Percentiles rank a stretch among this genome's conserved stretches.
These are phyloP conservation scores for Aspergillus sp. DNA, from an alignment of 2,329 filamentous ascomycete genomes.

Conservation along the genomic window DNA sequence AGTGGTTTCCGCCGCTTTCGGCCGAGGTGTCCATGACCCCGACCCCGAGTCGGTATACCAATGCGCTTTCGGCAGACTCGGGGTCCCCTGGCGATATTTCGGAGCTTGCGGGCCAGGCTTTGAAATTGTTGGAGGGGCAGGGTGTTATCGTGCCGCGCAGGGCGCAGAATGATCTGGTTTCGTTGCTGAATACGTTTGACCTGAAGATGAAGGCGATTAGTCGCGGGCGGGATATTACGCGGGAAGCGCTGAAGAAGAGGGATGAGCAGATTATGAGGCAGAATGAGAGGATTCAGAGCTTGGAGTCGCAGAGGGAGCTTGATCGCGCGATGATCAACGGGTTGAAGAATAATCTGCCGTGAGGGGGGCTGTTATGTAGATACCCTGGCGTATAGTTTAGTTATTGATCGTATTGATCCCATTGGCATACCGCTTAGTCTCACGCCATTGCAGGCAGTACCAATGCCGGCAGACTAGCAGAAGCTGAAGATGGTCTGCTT, in stretches of 20 bases:
- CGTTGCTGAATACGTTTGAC: constrained; percentile 47
- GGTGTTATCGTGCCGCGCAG: constrained; percentile 22
- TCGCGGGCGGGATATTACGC: constrained; percentile 56
- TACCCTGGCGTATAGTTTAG: no score
- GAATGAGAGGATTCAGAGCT: constrained; percentile 51
- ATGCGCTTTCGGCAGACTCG: constrained; percentile 16
- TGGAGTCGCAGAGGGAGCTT: constrained; percentile 49
- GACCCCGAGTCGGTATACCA: constrained; percentile 21
- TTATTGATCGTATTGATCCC: no score
- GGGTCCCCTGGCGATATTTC: constrained; percentile 12
- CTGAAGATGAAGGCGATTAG: constrained; percentile 52
- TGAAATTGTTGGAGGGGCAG: constrained; percentile 27
- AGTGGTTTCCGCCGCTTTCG: constrained; percentile 13
- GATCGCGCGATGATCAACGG: constrained; percentile 39
- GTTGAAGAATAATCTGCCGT: constrained; percentile 27
- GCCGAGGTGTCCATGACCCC: constrained; percentile 24
- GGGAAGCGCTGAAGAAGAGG: constrained; percentile 53
- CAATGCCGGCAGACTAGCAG: no score
- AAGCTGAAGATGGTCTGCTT: no score
- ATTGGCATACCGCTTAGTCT: no score
- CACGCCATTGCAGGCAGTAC: no score
- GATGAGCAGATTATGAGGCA: constrained; percentile 58
- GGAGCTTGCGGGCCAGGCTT: constrained; percentile 13
- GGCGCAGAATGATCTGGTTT: constrained; percentile 27
- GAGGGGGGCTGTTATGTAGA: no score